Base-by-base conservation (phyloP, 148 eudicot genomes). In the Arctostaphylos glauca region DNA sequence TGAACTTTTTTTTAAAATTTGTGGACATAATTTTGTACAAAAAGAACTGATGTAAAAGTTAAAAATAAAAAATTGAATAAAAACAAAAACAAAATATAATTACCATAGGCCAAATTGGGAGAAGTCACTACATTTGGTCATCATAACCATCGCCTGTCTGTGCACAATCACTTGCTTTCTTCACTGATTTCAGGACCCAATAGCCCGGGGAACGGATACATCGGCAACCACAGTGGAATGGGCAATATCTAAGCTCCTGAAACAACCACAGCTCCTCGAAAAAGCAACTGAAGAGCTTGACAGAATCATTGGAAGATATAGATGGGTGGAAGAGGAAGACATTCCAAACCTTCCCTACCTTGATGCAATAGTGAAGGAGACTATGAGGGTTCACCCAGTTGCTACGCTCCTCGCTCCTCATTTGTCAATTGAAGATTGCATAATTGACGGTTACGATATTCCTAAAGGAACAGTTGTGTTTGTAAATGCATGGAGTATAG, bases 311-410 rank as follows among this genome's bases (percentile, higher is more conserved):
- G 75, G 75, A 47, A 41, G 49, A 71, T 49, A 71, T 1, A 71
- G 75, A 15, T 73, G 76, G 53, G 25, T 73, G 31, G 76, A 73
- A 18, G 76, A 73, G 76, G 47, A 7, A 16, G 76, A 73, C 76
- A 16, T 73, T 3, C 53, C 76, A 16, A n/a, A 73, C 19, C 76
- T 73, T 73, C 25, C 76, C n/a, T 73, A 46, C 38, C 18, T 73
- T 18, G 53, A 73, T 8, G 52, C 53, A 46, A 47, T 73, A 18
- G 25, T 7, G 6, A 73, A 73, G 1, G 76, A 73, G 54, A 19
- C 31, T 6, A 73, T 76, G 79, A 14, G 78, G 16, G 2, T 75
- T 10, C 78, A 21, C 15, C 43, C 58, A 10, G 58, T 3, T 2
- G 38, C 15, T n/a, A 52, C 78, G 0, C 19, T 75, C 5, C 41